These are phyloP conservation scores for Dactylonectria estremocensis DNA, from an alignment of 2,329 filamentous ascomycete species.

Conservation along the genomic window DNA sequence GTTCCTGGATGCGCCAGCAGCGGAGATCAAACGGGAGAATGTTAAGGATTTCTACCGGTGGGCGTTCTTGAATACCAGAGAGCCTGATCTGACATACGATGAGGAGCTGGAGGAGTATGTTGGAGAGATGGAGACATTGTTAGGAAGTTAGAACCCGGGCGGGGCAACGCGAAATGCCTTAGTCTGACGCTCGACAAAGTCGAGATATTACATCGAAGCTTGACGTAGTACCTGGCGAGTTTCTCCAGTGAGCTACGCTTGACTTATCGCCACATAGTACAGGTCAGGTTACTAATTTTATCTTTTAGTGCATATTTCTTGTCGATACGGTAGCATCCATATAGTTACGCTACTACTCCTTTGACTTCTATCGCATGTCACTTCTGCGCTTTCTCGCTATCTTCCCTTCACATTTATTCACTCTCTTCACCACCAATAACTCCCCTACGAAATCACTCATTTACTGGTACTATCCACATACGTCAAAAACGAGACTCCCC, in stretches of 20 bases:
- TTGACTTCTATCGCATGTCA: slow-evolving; percentile 62
- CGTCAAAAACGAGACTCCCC: slow-evolving; percentile 68
- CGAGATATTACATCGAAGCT: slow-evolving; percentile 67
- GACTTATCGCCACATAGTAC: not conserved
- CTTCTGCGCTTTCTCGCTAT: slow-evolving; percentile 56
- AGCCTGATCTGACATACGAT: slow-evolving; percentile 54
- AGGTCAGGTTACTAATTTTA: slow-evolving; percentile 29
- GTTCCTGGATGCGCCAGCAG: slow-evolving; percentile 68
- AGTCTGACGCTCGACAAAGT: slow-evolving; percentile 72
- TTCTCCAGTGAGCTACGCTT: slow-evolving; percentile 11
- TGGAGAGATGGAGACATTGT: too few relatives aligned
- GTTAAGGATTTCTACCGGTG: slow-evolving; percentile 74
- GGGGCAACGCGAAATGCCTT: slow-evolving; percentile 67
- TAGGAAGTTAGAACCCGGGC: slow-evolving; percentile 20
- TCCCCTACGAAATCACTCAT: slow-evolving; percentile 65
- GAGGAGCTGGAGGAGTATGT: too few relatives aligned
- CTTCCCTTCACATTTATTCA: slow-evolving; percentile 69
- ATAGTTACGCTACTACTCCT: slow-evolving; percentile 60
- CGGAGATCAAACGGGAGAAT: slow-evolving; percentile 72
- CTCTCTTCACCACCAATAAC: slow-evolving; percentile 59
- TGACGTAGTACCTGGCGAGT: slow-evolving; percentile 71
- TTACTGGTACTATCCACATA: slow-evolving; percentile 75
- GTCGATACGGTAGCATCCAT: slow-evolving; percentile 58
- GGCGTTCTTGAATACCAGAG: slow-evolving; percentile 69
- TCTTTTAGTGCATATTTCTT: slow-evolving; percentile 59